Evolutionary conservation across 495 filamentous ascomycete species (phyloP), one percentile per base, ranked within the genome.

Genomic region (Aspergillus conjunctus): DNA sequence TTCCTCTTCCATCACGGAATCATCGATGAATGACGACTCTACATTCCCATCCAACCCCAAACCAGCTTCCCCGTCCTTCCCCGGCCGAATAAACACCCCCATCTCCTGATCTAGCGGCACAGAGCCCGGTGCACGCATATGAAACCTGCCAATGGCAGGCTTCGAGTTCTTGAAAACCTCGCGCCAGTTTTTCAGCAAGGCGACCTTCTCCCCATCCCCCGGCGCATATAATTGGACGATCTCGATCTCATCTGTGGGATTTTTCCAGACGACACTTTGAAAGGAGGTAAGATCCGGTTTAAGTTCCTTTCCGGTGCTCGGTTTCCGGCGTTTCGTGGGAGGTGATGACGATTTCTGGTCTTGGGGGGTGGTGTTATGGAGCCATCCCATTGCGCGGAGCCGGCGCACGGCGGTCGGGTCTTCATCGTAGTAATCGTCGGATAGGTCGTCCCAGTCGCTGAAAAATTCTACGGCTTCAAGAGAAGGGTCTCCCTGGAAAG

Each of bases 351-450:
- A 17, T 49, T 48, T 31, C 17, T 32, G 57, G 49, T 34, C 20
- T 30, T 31, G 45, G 17, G 53, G 51, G 5, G 44, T 31, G 22
- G 34, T 54, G 30, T 56, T 55, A 2, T 62, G 51, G 15, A 18
- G 20, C 54, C 53, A 57, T 9, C 41, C 59, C 22, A 63, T 61
- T 48, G 48, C 64, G 8, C 68, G 63, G 30, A 67, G 60, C 51
- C 59, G 54, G 17, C 64, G 62, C 10, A 62, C 67, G 30, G 65
- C 69, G 12, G 71, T 75, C 9, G 76, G 69, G 44, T 80, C 79
- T 44, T 80, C 73, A 45, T 83, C 79, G 54, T 78, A 76, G 70
- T 81, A 82, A 59, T 81, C 79, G 60, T 82, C 80, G 18, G 79
- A 76, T 39, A 78, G 70, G 26, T 81, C 77, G 54, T 80, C 77